Percentiles rank a stretch among this genome's conserved stretches.
Conservation (phyloP, 371 early-diverging fungal genomes). For the Chytridiales sp. region DNA sequence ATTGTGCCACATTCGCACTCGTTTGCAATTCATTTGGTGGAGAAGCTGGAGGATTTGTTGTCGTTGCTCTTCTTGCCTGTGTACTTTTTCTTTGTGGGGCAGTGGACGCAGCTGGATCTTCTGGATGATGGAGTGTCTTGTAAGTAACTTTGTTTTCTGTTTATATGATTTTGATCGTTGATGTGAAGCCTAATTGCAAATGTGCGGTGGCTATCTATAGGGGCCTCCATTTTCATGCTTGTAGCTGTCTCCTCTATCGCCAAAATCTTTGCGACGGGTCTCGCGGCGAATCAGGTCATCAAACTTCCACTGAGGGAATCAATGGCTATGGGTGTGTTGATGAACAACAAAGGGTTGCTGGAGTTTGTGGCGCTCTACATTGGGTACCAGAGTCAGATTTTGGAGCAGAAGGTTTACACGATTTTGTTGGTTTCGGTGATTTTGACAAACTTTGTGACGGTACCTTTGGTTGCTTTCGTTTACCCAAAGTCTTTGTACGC, state of each 20-base stretch:
- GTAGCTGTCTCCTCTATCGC: constrained; percentile 73
- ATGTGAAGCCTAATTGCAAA: constrained; percentile 67
- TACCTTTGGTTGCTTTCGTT: constrained; percentile 41
- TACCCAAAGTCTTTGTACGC: constrained; percentile 26
- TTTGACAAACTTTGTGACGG: constrained; percentile 73
- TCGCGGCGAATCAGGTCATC: constrained; percentile 58
- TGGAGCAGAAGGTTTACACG: constrained; percentile 71
- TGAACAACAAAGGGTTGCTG: constrained; percentile 93
- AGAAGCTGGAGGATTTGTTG: constrained; percentile 89
- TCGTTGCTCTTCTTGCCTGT: constrained; percentile 84
- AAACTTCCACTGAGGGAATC: constrained; percentile 78
- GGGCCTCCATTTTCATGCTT: constrained; percentile 71
- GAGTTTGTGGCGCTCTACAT: constrained; percentile 91
- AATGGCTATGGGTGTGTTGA: constrained; percentile 77
- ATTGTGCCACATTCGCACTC: constrained; percentile 86
- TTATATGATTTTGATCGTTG: constrained; percentile 81
- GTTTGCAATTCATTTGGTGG: constrained; percentile 80
- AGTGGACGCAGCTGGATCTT: constrained; percentile 71
- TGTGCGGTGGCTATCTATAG: constrained; percentile 70
- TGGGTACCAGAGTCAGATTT: constrained; percentile 80
- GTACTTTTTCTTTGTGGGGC: too few relatives aligned
- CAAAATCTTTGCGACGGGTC: constrained; percentile 75
- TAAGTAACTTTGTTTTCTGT: constrained; percentile 75
- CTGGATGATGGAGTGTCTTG: constrained; percentile 57
- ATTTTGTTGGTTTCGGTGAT: constrained; percentile 87